Percentiles rank a stretch among this genome's conserved stretches.
Conservation (phyloP, 129 eudicot species). For the Centrapalus pauciflorus region DNA sequence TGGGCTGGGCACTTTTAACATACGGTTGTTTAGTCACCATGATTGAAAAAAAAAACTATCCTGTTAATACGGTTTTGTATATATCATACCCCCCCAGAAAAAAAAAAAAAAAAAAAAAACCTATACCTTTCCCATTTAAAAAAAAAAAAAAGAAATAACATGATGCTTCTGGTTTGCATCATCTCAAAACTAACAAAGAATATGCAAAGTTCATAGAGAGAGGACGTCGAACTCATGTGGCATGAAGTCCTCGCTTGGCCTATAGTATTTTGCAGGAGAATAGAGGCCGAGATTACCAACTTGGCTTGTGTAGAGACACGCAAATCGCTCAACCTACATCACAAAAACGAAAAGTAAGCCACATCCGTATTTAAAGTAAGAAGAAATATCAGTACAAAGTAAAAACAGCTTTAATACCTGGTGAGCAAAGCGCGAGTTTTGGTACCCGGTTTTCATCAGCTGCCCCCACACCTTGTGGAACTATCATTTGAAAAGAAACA, state of each 20-base stretch:
- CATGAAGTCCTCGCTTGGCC: slow-evolving; percentile 92
- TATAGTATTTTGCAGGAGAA: slow-evolving; percentile 91
- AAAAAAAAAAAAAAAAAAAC: no score
- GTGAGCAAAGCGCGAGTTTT: slow-evolving; percentile 95
- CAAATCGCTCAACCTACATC: slow-evolving; percentile 92
- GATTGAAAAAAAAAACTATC: neutral
- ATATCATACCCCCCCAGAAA: neutral
- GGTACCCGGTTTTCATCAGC: slow-evolving; percentile 95
- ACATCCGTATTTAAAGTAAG: neutral
- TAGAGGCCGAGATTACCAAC: slow-evolving; percentile 71
- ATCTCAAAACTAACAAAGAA: neutral
- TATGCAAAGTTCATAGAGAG: slow-evolving; percentile 21
- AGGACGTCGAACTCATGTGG: slow-evolving; percentile 88
- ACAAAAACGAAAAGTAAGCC: neutral
- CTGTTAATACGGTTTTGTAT: neutral
- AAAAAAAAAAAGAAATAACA: neutral
- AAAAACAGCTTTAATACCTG: slow-evolving; percentile 41
- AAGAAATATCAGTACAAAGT: neutral
- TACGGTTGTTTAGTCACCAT: no score
- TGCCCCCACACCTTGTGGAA: slow-evolving; percentile 98
- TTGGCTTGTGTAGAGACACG: slow-evolving; percentile 86
- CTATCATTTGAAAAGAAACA: slow-evolving; percentile 28
- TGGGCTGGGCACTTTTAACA: no score
- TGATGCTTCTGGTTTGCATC: neutral
- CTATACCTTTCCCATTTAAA: slow-evolving; percentile 1